Conservation (phyloP, 352 stramenopile genomes). For the Phytophthora pistaciae region DNA sequence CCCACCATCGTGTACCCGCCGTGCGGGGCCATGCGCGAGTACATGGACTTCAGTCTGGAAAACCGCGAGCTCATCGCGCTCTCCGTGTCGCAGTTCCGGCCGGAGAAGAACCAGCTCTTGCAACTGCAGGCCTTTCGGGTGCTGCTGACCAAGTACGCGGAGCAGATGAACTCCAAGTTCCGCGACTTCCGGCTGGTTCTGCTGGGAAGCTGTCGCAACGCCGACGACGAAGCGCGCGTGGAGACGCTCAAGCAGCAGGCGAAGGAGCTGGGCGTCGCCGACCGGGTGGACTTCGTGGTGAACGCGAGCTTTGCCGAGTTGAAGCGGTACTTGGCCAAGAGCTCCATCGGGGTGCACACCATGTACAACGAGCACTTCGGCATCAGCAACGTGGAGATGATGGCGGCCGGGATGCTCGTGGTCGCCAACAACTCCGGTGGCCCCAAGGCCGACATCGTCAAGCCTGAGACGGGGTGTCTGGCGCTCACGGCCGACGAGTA, state of each 20-base stretch:
- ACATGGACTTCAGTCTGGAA: constrained; percentile 70
- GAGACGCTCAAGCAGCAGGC: constrained; percentile 85
- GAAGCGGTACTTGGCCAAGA: constrained; percentile 84
- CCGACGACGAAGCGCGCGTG: constrained; percentile 93
- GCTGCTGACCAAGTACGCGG: constrained; percentile 60
- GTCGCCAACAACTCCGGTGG: constrained; percentile 98
- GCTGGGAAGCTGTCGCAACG: constrained; percentile 96
- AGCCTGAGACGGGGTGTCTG: constrained; percentile 80
- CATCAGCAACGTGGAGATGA: constrained; percentile 99
- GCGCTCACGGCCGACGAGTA: constrained; percentile 92
- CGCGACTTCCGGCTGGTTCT: constrained; percentile 94
- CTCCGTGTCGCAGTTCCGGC: constrained; percentile 98
- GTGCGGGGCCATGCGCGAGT: constrained; percentile 91
- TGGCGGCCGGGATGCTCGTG: constrained; percentile 96
- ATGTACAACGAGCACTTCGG: constrained; percentile 99
- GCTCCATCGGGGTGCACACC: constrained; percentile 97
- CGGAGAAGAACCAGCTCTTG: constrained; percentile 98
- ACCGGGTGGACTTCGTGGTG: constrained; percentile 94
- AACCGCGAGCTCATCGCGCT: constrained; percentile 87
- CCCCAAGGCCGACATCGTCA: constrained; percentile 95
- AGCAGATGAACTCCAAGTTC: constrained; percentile 51
- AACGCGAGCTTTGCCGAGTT: constrained; percentile 96
- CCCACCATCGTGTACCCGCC: constrained; percentile 95
- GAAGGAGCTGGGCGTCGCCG: constrained; percentile 74
- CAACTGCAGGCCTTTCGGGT: constrained; percentile 93